Evolutionary conservation across 257 asterid species (phyloP).

Genomic region (Solanum bukasovii): DNA sequence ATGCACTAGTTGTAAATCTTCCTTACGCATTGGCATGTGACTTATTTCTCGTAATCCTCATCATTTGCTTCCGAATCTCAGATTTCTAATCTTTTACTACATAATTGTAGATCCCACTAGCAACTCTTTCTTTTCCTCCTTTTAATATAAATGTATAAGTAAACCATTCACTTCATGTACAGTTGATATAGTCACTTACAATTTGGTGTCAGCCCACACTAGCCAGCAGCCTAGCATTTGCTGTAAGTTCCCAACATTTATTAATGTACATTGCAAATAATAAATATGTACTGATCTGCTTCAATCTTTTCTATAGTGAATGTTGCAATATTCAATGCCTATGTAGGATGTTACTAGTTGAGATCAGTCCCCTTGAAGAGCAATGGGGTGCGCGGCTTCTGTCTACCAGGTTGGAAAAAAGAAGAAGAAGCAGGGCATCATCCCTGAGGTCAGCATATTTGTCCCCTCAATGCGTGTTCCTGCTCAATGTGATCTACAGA

Average conservation of each 20-base stretch:
- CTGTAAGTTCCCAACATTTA: not conserved
- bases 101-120: not conserved
- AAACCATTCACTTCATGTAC: not conserved
- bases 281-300: not conserved
- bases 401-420: conserved; percentile 28
- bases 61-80: not conserved
- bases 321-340: not conserved
- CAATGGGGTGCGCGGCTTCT: conserved; percentile 74
- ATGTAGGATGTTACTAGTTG: conserved; percentile 14
- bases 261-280: not conserved
- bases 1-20: not conserved
- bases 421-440: conserved; percentile 28
- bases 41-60: conserved; percentile 24
- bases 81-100: not conserved
- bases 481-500: not conserved
- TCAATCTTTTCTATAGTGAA: not conserved
- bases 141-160: not conserved
- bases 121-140: conserved; percentile 2
- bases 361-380: not conserved
- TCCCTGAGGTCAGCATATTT: conserved; percentile 43
- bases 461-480: conserved; percentile 54
- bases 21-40: conserved; percentile 46
- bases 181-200: not conserved
- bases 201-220: not conserved
- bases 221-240: not conserved